phyloP scores from a whole-genome alignment of 164 flowering plant genomes.

The Litsea cubeba region DNA sequence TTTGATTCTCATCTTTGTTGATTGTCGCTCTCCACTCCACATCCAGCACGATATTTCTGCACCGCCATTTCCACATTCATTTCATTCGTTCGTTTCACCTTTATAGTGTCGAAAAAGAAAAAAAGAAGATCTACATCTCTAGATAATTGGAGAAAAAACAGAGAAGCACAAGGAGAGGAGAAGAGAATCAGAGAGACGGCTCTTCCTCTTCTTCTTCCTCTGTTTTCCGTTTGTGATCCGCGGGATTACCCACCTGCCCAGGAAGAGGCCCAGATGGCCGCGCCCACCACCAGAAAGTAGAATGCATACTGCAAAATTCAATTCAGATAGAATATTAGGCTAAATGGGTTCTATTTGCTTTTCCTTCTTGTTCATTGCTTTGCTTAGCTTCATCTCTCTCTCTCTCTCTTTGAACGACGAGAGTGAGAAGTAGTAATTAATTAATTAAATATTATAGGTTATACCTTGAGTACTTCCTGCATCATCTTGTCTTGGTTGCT shows the following conservation, averaged over 20 bases:
- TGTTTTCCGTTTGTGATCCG: not conserved
- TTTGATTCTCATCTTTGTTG: conserved; percentile 92
- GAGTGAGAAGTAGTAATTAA: too few relatives aligned
- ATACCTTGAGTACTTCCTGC: conserved; percentile 88
- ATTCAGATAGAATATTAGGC: not conserved
- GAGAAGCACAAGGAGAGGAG: not conserved
- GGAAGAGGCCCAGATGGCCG: conserved; percentile 96
- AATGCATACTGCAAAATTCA: conserved; percentile 70
- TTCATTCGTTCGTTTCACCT: too few relatives aligned
- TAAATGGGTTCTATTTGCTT: too few relatives aligned
- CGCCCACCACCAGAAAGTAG: conserved; percentile 94
- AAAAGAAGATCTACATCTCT: too few relatives aligned
- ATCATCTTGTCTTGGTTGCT: conserved; percentile 79
- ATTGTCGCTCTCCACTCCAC: conserved; percentile 99
- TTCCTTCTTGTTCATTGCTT: too few relatives aligned
- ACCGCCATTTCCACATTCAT: conserved; percentile 2
- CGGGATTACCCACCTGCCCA: conserved; percentile 72
- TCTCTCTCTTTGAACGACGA: too few relatives aligned
- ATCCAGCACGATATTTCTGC: conserved; percentile 99
- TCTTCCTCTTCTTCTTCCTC: not conserved
- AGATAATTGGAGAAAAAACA: not conserved
- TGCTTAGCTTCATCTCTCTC: too few relatives aligned
- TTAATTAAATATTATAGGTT: not conserved
- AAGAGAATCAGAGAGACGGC: conserved; percentile 1
- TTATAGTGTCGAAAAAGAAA: too few relatives aligned